Evolutionary conservation across 306 rosid species (phyloP), one percentile per base, ranked within the genome.

Genomic region (Sechiopsis laciniata): DNA sequence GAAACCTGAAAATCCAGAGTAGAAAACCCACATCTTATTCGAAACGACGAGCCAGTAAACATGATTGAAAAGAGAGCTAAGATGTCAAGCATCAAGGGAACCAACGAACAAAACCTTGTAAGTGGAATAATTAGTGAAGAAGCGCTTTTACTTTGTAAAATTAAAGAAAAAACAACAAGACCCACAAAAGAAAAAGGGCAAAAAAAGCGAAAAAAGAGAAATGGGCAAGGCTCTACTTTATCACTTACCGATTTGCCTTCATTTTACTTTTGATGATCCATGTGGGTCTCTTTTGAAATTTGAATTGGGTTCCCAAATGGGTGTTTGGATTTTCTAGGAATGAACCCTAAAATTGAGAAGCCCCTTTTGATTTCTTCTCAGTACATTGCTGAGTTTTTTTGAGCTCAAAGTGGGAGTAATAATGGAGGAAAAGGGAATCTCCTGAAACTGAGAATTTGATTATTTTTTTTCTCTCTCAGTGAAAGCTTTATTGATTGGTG

Each of bases 61-160:
- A 86, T 86, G 88, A 82, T 86, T 85, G 87, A 80, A 76, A 64
- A 20, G 82, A 46, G 81, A 85, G 89, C 84, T 84, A 72, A 53
- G 82, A 73, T 87, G 93, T 85, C 85, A 78, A 84, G 87, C 90
- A 83, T 84, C 81, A 78, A 80, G 91, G 96, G 90, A 89, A 89
- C 96, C 87, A 76, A 64, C 58, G 77, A 86, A 78, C 76, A 87
- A 74, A 84, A 71, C 72, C 56, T 67, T 73, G 77, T 73, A 82
- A 71, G 26, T 81, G 81, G 81, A 86, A 84, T 85, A 75, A 86
- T 82, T 73, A 78, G 83, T 11, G 53, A 12, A 70, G 78, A 73
- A 81, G 57, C 77, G 75, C 84, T 76, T 84, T 84, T 66, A 79
- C 59, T 79, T 77, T 58, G 75, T 35, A 80, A 80, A 80, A 76